phyloP scores from a whole-genome alignment of 1,284 basidiomycete species.

The Moesziomyces globuligerus region DNA sequence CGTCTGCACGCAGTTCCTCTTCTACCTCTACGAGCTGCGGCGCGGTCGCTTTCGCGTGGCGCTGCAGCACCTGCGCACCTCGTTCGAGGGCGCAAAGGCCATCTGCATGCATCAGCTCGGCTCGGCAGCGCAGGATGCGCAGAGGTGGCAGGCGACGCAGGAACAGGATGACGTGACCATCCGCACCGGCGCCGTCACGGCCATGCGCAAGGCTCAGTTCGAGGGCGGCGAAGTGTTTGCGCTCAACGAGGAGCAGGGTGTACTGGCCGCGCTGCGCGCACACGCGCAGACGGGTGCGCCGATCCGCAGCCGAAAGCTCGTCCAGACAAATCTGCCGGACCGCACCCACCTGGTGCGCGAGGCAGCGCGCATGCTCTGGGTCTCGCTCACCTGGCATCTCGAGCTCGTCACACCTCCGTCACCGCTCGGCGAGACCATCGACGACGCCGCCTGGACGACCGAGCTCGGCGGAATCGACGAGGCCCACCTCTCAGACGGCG shows the following conservation, averaged over 20 bases:
- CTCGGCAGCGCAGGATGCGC: slow-evolving; percentile 43
- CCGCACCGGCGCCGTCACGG: slow-evolving; percentile 42
- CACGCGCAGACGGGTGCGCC: neutral
- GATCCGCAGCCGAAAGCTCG: slow-evolving; percentile 18
- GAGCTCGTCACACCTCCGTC: slow-evolving; percentile 20
- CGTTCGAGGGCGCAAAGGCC: slow-evolving; percentile 23
- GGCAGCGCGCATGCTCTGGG: slow-evolving; percentile 53
- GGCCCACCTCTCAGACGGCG: slow-evolving; percentile 39
- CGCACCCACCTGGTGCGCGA: slow-evolving; percentile 59
- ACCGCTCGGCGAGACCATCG: slow-evolving; percentile 23
- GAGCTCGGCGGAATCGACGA: slow-evolving; percentile 31
- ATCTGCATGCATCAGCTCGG: slow-evolving; percentile 49
- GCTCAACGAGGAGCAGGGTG: slow-evolving; percentile 31
- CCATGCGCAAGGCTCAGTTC: slow-evolving; percentile 42
- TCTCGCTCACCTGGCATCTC: slow-evolving; percentile 34
- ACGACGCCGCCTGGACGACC: slow-evolving; percentile 20
- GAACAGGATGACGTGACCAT: slow-evolving; percentile 36
- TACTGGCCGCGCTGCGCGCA: slow-evolving; percentile 20
- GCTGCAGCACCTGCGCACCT: slow-evolving; percentile 24
- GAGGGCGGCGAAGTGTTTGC: slow-evolving; percentile 45
- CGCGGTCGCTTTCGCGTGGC: slow-evolving; percentile 23
- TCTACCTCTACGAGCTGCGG: slow-evolving; percentile 38
- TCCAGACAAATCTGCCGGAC: slow-evolving; percentile 49
- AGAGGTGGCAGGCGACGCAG: slow-evolving; percentile 28
- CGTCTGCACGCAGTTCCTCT: slow-evolving; percentile 46